These are phyloP conservation scores for Malassezia cuniculi DNA, from an alignment of 1,284 basidiomycete genomes.

Conservation along the genomic window DNA sequence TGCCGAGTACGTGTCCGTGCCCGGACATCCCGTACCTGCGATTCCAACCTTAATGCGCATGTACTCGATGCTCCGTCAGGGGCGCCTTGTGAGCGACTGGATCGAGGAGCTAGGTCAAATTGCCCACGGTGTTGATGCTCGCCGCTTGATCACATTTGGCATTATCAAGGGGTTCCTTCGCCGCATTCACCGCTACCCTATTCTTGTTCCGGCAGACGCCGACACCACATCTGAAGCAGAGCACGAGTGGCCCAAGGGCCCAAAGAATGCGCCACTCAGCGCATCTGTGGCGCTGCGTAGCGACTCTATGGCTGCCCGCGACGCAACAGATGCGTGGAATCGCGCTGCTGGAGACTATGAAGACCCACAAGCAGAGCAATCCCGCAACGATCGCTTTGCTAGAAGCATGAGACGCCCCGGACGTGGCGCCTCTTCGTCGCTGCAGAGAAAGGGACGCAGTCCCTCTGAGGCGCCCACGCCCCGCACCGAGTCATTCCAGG, in stretches of 20 bases:
- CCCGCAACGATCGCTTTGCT: too few species aligned
- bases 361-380: too few species aligned
- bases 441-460: too few species aligned
- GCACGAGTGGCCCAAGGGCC: slow-evolving; percentile 3
- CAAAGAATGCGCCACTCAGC: too few species aligned
- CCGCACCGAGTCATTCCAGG: too few species aligned
- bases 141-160: slow-evolving; percentile 91
- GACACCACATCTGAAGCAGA: slow-evolving; percentile 4
- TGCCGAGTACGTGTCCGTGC: slow-evolving; percentile 70
- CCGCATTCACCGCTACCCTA: slow-evolving; percentile 80
- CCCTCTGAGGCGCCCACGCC: too few species aligned
- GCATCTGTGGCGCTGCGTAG: too few species aligned
- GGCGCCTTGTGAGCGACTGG: slow-evolving; percentile 76
- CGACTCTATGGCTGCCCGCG: too few species aligned
- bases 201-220: slow-evolving; percentile 48
- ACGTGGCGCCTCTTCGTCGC: too few species aligned
- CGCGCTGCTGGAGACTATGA: too few species aligned
- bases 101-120: slow-evolving; percentile 58
- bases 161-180: slow-evolving; percentile 97
- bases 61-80: slow-evolving; percentile 74
- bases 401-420: too few species aligned
- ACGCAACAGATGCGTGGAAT: too few species aligned
- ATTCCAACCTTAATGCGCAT: slow-evolving; percentile 57
- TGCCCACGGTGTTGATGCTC: slow-evolving; percentile 64
- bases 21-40: slow-evolving; percentile 49